Base-by-base conservation (phyloP, 2,329 filamentous ascomycete species). In the Ophiostoma tasmaniense region DNA sequence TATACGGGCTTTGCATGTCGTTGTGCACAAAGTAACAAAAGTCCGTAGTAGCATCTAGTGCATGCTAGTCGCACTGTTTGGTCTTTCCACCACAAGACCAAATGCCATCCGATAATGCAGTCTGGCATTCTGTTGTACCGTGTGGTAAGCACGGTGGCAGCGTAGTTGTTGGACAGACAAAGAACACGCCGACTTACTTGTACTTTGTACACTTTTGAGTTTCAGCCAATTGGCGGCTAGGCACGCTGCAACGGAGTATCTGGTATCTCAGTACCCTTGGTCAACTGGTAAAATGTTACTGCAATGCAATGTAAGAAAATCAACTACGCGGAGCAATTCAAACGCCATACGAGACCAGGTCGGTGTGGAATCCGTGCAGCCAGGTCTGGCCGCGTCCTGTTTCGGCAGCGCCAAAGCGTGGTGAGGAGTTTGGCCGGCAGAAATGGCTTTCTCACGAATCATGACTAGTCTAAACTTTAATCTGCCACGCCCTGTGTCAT, bases 351-450 rank as follows among this genome's bases (percentile, higher is more conserved):
- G 33, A 20, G 33, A 20, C 61, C 35, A 64, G 8, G 62, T 13
- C 35, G 33, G 35, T 42, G 62, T 64, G 62, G 33, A 39, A 64
- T 64, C n/a, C 7, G 7, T 22, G 10, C 50, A 55, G 50, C 50
- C 22, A 55, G 22, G 6, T 55, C 50, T 55, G 5, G 50, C 14
- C 1, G n/a, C 45, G n/a, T 50, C 45, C 45, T 50, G 45, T 55
- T 55, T 55, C 22, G 50, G 50, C 22, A 4, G 3, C 8, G 14
- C 14, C 61, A 35, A 62, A 30, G 5, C 6, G 28, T 25, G 62
- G 62, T 64, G n/a, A 35, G 30, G 6, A 59, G 50, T 65, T 35
- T 65, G n/a, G 45, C 42, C 61, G 66, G 68, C 61, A 67, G 62
- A 67, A 67, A 45, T 45, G 42, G 42, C 37, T 39, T 45, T 17